Percentiles rank a stretch among this genome's conserved stretches.
phyloP scores from a whole-genome alignment of 768 basidiomycete species.

The Boletus huronensis region DNA sequence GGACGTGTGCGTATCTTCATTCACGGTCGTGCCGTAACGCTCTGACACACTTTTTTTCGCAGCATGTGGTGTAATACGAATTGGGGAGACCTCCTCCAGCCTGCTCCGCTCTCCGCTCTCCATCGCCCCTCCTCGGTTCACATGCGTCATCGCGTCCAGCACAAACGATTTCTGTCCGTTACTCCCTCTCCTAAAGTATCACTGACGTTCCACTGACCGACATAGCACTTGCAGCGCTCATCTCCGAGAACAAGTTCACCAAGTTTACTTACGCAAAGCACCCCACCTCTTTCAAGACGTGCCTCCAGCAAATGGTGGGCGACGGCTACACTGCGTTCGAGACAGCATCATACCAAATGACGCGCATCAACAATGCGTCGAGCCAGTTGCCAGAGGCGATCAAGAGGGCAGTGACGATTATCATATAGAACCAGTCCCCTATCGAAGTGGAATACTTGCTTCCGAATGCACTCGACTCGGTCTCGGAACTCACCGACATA shows the following conservation, averaged over 20 bases:
- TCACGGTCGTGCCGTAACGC: background rate
- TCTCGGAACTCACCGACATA: conserved; percentile 18
- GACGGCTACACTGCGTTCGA: conserved; percentile 22
- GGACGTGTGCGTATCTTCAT: conserved; percentile 11
- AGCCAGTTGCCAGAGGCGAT: conserved; percentile 16
- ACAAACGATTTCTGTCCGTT: conserved; percentile 16
- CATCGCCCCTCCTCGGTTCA: conserved; percentile 16
- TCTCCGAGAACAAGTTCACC: conserved; percentile 5
- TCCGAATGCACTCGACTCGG: conserved; percentile 17
- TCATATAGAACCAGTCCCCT: conserved; percentile 10
- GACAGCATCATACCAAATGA: conserved; percentile 19
- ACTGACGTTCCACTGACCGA: background rate
- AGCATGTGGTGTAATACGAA: conserved; percentile 22
- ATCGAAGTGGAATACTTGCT: conserved; percentile 12
- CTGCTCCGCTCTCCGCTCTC: conserved; percentile 17
- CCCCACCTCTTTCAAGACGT: conserved; percentile 21
- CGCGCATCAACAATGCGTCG: conserved; percentile 19
- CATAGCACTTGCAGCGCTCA: background rate
- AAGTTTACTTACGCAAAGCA: conserved; percentile 16
- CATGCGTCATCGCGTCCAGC: conserved; percentile 17
- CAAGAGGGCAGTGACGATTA: conserved; percentile 14
- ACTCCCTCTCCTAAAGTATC: background rate
- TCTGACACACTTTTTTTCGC: background rate
- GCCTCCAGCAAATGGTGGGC: conserved; percentile 22
- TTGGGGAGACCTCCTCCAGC: conserved; percentile 20